phyloP scores from a whole-genome alignment of 2,329 filamentous ascomycete genomes.

The Phyllosticta citriasiana region DNA sequence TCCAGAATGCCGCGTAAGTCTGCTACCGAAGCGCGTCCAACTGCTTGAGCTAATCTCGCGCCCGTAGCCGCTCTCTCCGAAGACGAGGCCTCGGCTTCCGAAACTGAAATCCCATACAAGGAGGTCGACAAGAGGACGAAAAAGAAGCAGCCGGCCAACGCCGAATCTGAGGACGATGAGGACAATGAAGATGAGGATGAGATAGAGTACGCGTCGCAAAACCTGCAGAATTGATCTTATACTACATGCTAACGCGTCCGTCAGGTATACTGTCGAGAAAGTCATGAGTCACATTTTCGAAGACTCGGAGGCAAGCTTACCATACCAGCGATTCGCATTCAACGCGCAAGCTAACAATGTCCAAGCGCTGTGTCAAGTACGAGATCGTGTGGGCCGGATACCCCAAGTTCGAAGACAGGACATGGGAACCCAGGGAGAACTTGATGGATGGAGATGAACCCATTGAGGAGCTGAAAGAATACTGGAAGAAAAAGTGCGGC shows the following conservation, averaged over 20 bases:
- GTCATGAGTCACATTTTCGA: constrained; percentile 58
- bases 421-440: constrained; percentile 72
- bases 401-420: constrained; percentile 57
- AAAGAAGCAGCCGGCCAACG: not conserved
- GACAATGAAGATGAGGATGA: constrained; percentile 25
- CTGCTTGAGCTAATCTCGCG: not conserved
- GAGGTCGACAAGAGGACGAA: constrained; percentile 14
- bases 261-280: constrained; percentile 63
- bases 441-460: constrained; percentile 36
- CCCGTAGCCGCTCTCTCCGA: constrained; percentile 30
- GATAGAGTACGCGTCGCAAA: constrained; percentile 32
- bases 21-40: not conserved
- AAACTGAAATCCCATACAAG: constrained; percentile 21
- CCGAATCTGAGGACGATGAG: constrained; percentile 13
- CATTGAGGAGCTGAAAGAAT: constrained; percentile 50
- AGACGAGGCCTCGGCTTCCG: constrained; percentile 23
- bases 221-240: not conserved
- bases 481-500: constrained; percentile 55
- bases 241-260: constrained; percentile 17
- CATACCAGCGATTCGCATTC: constrained; percentile 5
- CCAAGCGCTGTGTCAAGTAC: constrained; percentile 46
- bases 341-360: constrained; percentile 2
- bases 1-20: constrained; percentile 20
- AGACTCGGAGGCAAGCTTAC: constrained; percentile 19
- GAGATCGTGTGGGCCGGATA: constrained; percentile 78